These are phyloP conservation scores for Lasiodiplodia gonubiensis DNA, from an alignment of 2,329 filamentous ascomycete species.

Conservation along the genomic window DNA sequence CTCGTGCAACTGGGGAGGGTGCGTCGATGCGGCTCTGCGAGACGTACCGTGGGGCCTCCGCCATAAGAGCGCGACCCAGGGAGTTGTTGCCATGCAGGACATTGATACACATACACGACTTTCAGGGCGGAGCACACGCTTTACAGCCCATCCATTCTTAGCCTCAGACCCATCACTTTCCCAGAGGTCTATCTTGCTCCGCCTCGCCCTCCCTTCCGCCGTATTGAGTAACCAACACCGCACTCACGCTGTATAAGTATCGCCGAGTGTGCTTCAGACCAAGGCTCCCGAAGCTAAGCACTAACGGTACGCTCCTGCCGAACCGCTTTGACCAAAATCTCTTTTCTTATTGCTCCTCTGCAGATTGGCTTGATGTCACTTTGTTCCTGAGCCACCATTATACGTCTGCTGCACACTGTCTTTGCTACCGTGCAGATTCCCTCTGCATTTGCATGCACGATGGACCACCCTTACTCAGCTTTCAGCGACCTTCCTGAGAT, in stretches of 20 bases:
- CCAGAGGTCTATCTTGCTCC: slow-evolving; percentile 21
- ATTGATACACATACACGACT: slow-evolving; percentile 27
- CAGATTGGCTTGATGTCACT: slow-evolving; percentile 14
- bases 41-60: slow-evolving; percentile 13
- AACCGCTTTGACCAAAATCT: slow-evolving; percentile 1
- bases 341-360: slow-evolving; percentile 19
- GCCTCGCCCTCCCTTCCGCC: slow-evolving; percentile 21
- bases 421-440: not conserved
- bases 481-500: slow-evolving; percentile 37
- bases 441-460: not conserved
- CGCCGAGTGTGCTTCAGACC: slow-evolving; percentile 1
- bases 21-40: slow-evolving; percentile 27
- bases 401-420: slow-evolving; percentile 3
- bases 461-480: slow-evolving; percentile 2
- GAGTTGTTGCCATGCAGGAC: slow-evolving; percentile 15
- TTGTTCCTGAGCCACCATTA: not conserved
- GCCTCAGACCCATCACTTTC: slow-evolving; percentile 16
- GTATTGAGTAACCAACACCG: slow-evolving; percentile 2
- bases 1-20: slow-evolving; percentile 19
- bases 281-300: not conserved
- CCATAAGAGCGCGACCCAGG: slow-evolving; percentile 27
- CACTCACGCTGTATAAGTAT: slow-evolving; percentile 17
- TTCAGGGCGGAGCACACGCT: slow-evolving; percentile 26
- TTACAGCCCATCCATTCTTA: slow-evolving; percentile 22
- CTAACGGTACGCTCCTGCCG: slow-evolving; percentile 13